Conservation (phyloP, 2,329 filamentous ascomycete genomes). For the Teratosphaeria pseudoeucalypti region DNA sequence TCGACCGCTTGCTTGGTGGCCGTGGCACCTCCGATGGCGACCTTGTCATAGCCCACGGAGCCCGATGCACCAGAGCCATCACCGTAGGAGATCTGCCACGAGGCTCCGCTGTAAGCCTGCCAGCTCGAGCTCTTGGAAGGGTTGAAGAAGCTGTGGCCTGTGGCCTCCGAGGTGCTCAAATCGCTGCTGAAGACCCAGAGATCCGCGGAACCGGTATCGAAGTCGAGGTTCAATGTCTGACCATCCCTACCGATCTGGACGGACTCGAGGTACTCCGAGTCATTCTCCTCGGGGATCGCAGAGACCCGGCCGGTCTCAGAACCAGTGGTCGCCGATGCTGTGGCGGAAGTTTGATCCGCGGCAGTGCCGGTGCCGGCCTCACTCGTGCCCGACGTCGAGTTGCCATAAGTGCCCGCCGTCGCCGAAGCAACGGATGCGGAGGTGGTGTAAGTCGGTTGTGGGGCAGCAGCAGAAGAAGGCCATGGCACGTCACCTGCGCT, state of each 20-base stretch:
- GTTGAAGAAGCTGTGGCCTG: slow-evolving; percentile 47
- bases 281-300: slow-evolving; percentile 54
- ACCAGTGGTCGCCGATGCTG: slow-evolving; percentile 6
- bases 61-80: slow-evolving; percentile 55
- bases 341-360: slow-evolving; percentile 3
- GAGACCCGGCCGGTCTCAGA: slow-evolving; percentile 39
- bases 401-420: neutral
- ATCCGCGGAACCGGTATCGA: slow-evolving; percentile 68
- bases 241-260: slow-evolving; percentile 52
- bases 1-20: slow-evolving; percentile 57
- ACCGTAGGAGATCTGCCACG: slow-evolving; percentile 58
- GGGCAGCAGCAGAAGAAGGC: slow-evolving; percentile 1
- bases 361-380: slow-evolving; percentile 3
- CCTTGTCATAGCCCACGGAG: slow-evolving; percentile 56
- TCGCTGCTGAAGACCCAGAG: slow-evolving; percentile 62
- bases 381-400: neutral
- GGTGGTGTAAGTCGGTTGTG: neutral
- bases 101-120: slow-evolving; percentile 37
- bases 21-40: slow-evolving; percentile 55
- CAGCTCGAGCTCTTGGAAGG: slow-evolving; percentile 43
- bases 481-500: neutral
- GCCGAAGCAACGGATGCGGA: neutral
- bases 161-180: slow-evolving; percentile 36
- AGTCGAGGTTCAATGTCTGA: slow-evolving; percentile 58
- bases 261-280: slow-evolving; percentile 59